Base-by-base conservation (phyloP, 257 asterid species). In the Rehmannia glutinosa region DNA sequence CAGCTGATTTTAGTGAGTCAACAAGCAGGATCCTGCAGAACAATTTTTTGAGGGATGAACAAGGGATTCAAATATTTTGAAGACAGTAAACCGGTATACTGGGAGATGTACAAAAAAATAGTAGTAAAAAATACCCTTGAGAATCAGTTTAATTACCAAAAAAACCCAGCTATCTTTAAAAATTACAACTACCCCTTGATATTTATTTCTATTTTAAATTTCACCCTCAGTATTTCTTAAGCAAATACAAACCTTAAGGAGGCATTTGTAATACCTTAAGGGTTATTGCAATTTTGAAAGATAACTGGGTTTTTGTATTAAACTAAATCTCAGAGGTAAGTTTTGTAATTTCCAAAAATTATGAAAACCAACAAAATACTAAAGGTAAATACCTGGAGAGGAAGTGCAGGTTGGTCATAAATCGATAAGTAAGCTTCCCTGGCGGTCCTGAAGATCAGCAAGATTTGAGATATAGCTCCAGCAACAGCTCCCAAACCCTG, bases 401-500 rank as follows among this genome's bases (percentile, higher is more conserved):
- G 88, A 49, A 87, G 92, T 43, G 93, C 76, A 17, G 99, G 97
- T 78, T 88, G 82, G 63, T 94, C 99, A 70, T 94, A 94, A 59
- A 94, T 94, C 2, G 99, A 94, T 69, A 94, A 81, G 84, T 94
- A n/a, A 94, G 84, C 99, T 91, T 54, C n/a, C 99, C 73, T 87
- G 97, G 68, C 91, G 88, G 66, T 87, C 97, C 83, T 94, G 95
- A 75, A 94, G 97, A 75, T 94, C 97, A 9, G 86, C 92, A 74
- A 94, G 96, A 76, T 94, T 94, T 54, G 96, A 41, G 99, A 88
- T 79, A 94, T 86, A 71, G 99, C 97, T 76, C 99, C 99, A 68
- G 91, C 91, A 58, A 94, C 99, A 63, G 99, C 99, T 61, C 99
- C 99, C 58, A 94, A 70, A 13, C 99, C 99, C 99, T 94, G 83